Base-by-base conservation (phyloP, 176 grass and related monocot genomes). In the Bothriochloa decipiens region DNA sequence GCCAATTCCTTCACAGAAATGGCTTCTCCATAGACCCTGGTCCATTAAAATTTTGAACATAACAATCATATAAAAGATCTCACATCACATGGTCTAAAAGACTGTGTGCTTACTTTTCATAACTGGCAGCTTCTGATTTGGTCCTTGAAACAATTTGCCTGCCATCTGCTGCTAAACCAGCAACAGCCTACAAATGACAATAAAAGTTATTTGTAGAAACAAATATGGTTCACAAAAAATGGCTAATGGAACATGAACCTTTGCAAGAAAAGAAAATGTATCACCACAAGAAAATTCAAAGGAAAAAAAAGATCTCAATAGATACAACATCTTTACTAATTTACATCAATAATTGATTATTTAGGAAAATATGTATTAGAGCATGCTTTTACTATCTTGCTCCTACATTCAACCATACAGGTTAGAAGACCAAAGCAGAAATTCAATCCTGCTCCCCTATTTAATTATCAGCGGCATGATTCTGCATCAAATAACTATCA, bases 1-100 rank as follows among this genome's bases (percentile, higher is more conserved):
- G 91, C 89, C 55, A 91, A 90, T 60, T 93, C 89, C 85, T 96
- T 93, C 47, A 93, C 89, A 83, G 84, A 85, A 73, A 96, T 96
- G 37, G 89, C 57, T 69, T 91, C 89, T 32, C 89, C 89, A 66
- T 90, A 93, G 64, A 80, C 84, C 81, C 93, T 95, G 75, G 60
- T 57, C 29, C 32, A 45, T 29, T 65, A 43, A 65, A 77, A 60
- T 3, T 69, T 43, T 43, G 47, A 71, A 58, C 15, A 88, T n/a
- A 58, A 89, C 13, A 58, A 86, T 14, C n/a, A 49, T 78, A 49
- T 35, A 55, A 76, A 78, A 65, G 5, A 29, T 26, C 11, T 26
- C 8, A 3, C 58, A 62, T 26, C 23, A 5, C 11, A 63, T 63
- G 60, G 60, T 63, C 10, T 14, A 27, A 63, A 63, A 63, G 10